phyloP scores from a whole-genome alignment of 768 basidiomycete species.

The Phylloporus arenicola region DNA sequence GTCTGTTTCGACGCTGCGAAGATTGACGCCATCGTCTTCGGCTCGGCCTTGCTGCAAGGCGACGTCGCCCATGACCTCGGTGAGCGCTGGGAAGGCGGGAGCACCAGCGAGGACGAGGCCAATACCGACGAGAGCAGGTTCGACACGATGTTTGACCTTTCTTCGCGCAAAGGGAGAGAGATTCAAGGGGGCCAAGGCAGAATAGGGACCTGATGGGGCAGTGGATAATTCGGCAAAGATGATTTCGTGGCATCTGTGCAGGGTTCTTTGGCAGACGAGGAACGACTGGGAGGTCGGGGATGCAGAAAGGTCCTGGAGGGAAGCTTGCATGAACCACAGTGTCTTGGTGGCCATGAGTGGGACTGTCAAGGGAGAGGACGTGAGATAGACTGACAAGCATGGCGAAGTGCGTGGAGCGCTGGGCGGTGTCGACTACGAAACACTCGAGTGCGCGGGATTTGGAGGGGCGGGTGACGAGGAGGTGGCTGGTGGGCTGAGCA shows the following conservation, averaged over 20 bases:
- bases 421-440: slow-evolving; percentile 84
- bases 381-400: slow-evolving; percentile 70
- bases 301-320: slow-evolving; percentile 68
- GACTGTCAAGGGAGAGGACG: slow-evolving; percentile 12
- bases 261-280: slow-evolving; percentile 83
- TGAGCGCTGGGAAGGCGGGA: slow-evolving; percentile 71
- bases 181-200: slow-evolving; percentile 46
- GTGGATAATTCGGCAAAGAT: slow-evolving; percentile 86
- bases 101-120: slow-evolving; percentile 73
- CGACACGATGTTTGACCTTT: slow-evolving; percentile 67
- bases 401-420: slow-evolving; percentile 90
- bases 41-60: slow-evolving; percentile 86
- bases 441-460: slow-evolving; percentile 89
- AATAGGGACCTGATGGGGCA: slow-evolving; percentile 62
- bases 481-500: slow-evolving; percentile 56
- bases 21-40: slow-evolving; percentile 51
- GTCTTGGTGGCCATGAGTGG: slow-evolving; percentile 48
- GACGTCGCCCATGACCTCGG: slow-evolving; percentile 71
- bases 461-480: slow-evolving; percentile 89
- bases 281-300: slow-evolving; percentile 67
- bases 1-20: slow-evolving; percentile 44
- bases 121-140: slow-evolving; percentile 80
- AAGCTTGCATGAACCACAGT: slow-evolving; percentile 98
- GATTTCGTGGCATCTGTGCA: slow-evolving; percentile 91
- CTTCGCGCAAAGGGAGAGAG: slow-evolving; percentile 46